Evolutionary conservation across 2,329 filamentous ascomycete genomes (phyloP), one percentile per base, ranked within the genome.

Genomic region (Xylariaceae sp.): DNA sequence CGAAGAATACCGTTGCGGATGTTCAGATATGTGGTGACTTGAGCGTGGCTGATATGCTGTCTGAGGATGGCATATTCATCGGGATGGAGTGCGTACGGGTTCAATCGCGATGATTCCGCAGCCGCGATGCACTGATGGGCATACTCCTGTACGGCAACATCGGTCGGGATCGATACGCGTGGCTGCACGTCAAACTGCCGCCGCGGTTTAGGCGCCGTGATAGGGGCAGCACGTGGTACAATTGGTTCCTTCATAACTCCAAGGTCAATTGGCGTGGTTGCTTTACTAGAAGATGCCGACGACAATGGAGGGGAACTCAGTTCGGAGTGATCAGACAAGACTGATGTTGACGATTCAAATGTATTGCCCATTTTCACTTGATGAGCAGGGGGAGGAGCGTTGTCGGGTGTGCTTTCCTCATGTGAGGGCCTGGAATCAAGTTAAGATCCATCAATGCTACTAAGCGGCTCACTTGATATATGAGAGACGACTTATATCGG

Each of bases 21-120:
- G 72, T 97, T 97, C 56, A 99, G 79, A 75, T 99, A 99, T 10
- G 91, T 90, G 2, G 93, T 97, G 65, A 97, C 91, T 74, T 99
- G 94, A 37, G 88, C 82, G 68, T 90, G 87, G 70, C 88, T 96
- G 66, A 99, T 85, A 68, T 95, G 87, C 62, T 89, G 82, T 62
- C 90, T 85, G 47, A 99, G 77, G 61, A 96, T 80, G 60, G 82
- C 78, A 71, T 97, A 92, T 73, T 99, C 94, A 63, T 90, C 87
- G 30, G 84, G 82, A 73, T 97, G 92, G 45, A 99, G 77, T 9
- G 89, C 87, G 73, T 94, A 97, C 0, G 94, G 93, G 65, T 93
- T 93, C 1, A 99, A 80, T 59, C 94, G 83, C 47, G 91, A 97
- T 7, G 90, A 88, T 73, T 96, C 90, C 56, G 93, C 94, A 10